Evolutionary conservation across 345 rosid species (phyloP).

Genomic region (Gynandropsis gynandra): DNA sequence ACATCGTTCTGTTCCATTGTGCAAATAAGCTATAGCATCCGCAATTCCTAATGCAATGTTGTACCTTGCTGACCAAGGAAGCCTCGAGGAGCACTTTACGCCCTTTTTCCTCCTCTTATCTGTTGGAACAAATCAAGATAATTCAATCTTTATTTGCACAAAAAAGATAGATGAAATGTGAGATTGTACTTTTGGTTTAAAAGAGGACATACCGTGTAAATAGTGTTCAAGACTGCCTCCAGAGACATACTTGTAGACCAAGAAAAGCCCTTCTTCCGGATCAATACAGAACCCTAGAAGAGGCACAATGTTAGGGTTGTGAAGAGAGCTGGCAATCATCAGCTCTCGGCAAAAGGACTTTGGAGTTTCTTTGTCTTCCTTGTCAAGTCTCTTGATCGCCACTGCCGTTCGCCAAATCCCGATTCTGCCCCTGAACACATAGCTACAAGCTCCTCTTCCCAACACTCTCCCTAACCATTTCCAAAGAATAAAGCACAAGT

Average conservation of each 20-base stretch:
- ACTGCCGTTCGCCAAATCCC: slow-evolving; percentile 64
- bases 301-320: slow-evolving; percentile 59
- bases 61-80: slow-evolving; percentile 74
- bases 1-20: slow-evolving; percentile 75
- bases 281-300: slow-evolving; percentile 87
- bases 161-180: neutral
- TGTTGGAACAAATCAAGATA: slow-evolving; percentile 21
- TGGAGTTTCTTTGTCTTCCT: slow-evolving; percentile 76
- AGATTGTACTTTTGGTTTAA: neutral
- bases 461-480: slow-evolving; percentile 64
- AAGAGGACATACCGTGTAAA: slow-evolving; percentile 56
- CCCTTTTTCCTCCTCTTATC: slow-evolving; percentile 68
- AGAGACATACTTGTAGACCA: slow-evolving; percentile 86
- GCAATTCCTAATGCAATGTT: slow-evolving; percentile 80
- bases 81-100: slow-evolving; percentile 29
- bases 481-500: slow-evolving; percentile 17
- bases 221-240: slow-evolving; percentile 84
- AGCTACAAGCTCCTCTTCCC: slow-evolving; percentile 96
- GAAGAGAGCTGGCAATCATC: slow-evolving; percentile 95
- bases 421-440: slow-evolving; percentile 77
- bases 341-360: slow-evolving; percentile 92
- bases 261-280: slow-evolving; percentile 78
- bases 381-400: slow-evolving; percentile 80
- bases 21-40: slow-evolving; percentile 69
- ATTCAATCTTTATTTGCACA: neutral